Evolutionary conservation across 495 filamentous ascomycete genomes (phyloP), one percentile per base, ranked within the genome.

Genomic region (Lasiosphaeria ovina): DNA sequence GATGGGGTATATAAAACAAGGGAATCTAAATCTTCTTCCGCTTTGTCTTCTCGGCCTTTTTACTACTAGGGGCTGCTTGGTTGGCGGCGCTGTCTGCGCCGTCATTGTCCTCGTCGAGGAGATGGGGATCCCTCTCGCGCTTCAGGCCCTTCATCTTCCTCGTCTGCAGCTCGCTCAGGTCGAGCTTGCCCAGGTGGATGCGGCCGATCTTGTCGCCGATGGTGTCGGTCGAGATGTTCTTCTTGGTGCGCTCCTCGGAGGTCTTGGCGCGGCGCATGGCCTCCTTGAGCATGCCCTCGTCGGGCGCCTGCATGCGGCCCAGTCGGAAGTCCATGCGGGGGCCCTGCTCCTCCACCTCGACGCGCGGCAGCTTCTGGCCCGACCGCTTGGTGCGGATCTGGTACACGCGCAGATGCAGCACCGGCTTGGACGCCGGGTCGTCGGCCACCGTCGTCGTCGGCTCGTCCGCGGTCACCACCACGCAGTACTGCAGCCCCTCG

Each of bases 61-160:
- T 70, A 57, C 55, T 51, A 54, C 61, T 63, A 42, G 62, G 54
- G 54, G 55, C 62, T 31, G 54, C 62, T 24, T 59, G 61, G 7
- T 58, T 54, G 6, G 51, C 47, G 11, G 51, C 64, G 35, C 47
- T 62, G 35, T 59, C 63, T 12, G 49, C 60, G 34, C 47, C 62
- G 35, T 59, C 63, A 16, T 51, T 58, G 44, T 66, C 69, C 7
- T 62, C 69, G 12, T 64, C 62, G 16, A 57, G 36, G 12, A 51
- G 42, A 45, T 62, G 56, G 24, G 52, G 56, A 60, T 85, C 84
- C 17, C 87, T 76, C 33, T 82, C 81, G 54, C 95, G 80, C 84
- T 98, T 98, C 63, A 98, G 74, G 59, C 94, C 94, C 85, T 98
- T 98, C 93, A 98, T 97, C 87, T 98, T 98, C 69, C 94, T 84